Base-by-base conservation (phyloP, 1,284 basidiomycete species). In the Sparassis latifolia region DNA sequence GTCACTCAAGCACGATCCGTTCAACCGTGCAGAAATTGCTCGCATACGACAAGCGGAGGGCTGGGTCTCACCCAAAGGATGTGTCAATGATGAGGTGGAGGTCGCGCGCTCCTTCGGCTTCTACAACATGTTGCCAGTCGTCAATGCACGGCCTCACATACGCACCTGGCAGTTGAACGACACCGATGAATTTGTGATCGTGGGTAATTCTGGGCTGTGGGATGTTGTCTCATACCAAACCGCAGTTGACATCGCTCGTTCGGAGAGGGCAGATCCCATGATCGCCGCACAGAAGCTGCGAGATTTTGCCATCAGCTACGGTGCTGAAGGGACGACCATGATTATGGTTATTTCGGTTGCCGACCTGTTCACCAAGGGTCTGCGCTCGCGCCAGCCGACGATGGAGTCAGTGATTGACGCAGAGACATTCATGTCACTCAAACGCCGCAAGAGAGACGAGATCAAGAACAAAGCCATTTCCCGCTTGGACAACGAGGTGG, bases 291-390 rank as follows among this genome's bases (percentile, higher is more conserved):
- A 97, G 71, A 98, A 97, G 73, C 72, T 99, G 48, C 81, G 97
- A 49, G 97, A 99, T 68, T 90, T 97, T 59, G 94, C 97, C 7
- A 90, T 99, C 63, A 93, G 92, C 61, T 98, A 98, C 68, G 97
- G 97, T 10, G 94, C 94, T 6, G 86, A 92, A 56, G 91, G 92
- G 10, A 92, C 87, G 55, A 88, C 91, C 52, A 97, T 98, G 93
- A 94, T 99, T 69, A 98, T 99, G 96, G 93, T 98, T 37, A 82
- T 99, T 58, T 84, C 83, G 45, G 77, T 97, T 10, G 81, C 82
- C 9, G 92, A 92, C 62, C 70, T 95, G 33, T 93, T 95, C 75
- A 73, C 72, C 33, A 67, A 71, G 9, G 62, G 69, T 6, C 60
- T 65, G 10, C 72, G 79, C 38, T 69, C 69, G 20, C 70, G 72